Evolutionary conservation across 2,329 filamentous ascomycete species (phyloP), one percentile per base, ranked within the genome.

Genomic region (Stagonosporopsis tanaceti): DNA sequence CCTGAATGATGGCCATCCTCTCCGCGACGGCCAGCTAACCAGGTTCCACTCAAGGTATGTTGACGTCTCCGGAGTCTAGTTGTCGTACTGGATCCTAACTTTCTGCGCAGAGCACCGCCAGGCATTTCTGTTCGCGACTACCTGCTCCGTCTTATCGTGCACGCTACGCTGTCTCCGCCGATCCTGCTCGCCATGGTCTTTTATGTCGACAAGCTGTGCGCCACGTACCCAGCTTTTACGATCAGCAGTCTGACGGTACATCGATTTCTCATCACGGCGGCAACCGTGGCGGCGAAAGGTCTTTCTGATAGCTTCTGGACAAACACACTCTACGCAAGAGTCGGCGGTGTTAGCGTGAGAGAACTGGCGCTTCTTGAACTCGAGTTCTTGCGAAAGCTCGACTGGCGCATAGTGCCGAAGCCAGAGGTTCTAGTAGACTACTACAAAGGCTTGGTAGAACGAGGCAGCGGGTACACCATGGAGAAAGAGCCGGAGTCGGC

Each of bases 131-230:
- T 99, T 30, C 84, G 89, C 60, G 95, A 99, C 75, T 99, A 99
- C 74, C 85, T 99, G 34, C 91, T 95, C 70, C 89, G 95, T 62
- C 83, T 99, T 56, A 95, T 96, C 24, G 92, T 93, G 57, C 95
- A 99, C 75, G 95, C 95, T 25, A 97, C 94, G 0, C 84, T 99
- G 3, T 93, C 92, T 6, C 93, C 95, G 12, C 94, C 95, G 0
- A 89, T 99, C 47, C 84, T 99, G n/a, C 86, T 99, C 34, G 95
- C 93, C 67, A 98, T 99, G 92, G 95, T 99, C 55, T 99, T 96
- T 74, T 99, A 98, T 72, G 98, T 99, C 70, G 95, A 99, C 78
- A 89, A 93, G 30, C 84, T 99, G 22, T 99, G 94, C 77, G 89
- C 91, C 11, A 82, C 96, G 57, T 99, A 97, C 74, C 90, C 92